These are phyloP conservation scores for Agarophyton chilense DNA, from an alignment of 23 red algal genomes.

Conservation along the genomic window DNA sequence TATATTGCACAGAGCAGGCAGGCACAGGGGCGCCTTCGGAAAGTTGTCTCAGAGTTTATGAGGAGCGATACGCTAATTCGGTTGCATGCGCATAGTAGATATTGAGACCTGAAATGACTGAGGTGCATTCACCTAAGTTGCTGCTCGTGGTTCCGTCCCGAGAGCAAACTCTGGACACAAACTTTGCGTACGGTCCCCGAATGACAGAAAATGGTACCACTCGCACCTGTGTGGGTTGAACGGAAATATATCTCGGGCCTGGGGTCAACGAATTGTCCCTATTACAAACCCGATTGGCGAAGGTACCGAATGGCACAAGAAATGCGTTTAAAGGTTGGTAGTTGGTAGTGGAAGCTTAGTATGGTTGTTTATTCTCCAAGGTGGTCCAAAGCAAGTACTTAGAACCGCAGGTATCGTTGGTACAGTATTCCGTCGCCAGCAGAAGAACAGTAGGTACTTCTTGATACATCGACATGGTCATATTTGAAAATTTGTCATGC, in stretches of 20 bases:
- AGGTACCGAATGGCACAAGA: not conserved
- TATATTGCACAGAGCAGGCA: not conserved
- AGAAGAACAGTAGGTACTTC: no score
- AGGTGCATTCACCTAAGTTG: not conserved
- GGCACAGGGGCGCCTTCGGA: not conserved
- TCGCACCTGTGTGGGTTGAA: not conserved
- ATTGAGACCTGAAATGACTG: not conserved
- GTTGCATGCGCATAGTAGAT: not conserved
- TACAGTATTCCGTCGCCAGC: no score
- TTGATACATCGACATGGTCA: not conserved
- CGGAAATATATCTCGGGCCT: not conserved
- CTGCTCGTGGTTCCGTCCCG: not conserved
- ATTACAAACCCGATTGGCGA: not conserved
- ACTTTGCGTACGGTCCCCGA: not conserved
- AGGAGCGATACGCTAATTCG: not conserved
- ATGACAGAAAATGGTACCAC: not conserved
- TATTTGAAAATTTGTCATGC: not conserved
- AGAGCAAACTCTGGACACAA: no score
- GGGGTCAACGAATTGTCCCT: not conserved
- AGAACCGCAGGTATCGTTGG: no score
- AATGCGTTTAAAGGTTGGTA: not conserved
- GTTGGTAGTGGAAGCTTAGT: no score
- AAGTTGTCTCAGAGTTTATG: not conserved
- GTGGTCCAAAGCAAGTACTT: not conserved
- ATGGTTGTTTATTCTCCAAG: not conserved